These are phyloP conservation scores for Cladophialophora immunda DNA, from an alignment of 2,329 filamentous ascomycete species.

Conservation along the genomic window DNA sequence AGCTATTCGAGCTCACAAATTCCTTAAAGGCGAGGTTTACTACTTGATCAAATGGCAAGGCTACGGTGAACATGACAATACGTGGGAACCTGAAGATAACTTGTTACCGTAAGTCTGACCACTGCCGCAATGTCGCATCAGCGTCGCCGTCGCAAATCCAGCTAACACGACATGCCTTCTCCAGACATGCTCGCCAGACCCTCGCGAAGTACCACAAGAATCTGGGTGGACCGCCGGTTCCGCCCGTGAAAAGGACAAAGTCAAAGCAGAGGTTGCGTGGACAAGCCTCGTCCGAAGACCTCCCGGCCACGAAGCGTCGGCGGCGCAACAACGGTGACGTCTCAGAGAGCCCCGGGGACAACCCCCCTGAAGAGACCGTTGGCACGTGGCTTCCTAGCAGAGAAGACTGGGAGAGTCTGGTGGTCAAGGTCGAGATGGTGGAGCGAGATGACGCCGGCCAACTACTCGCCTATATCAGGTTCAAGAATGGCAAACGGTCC, in stretches of 20 bases:
- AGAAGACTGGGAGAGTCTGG: constrained; percentile 55
- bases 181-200: constrained; percentile 47
- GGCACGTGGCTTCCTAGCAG: constrained; percentile 51
- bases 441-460: constrained; percentile 46
- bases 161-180: constrained; percentile 6
- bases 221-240: constrained; percentile 53
- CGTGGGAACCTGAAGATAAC: constrained; percentile 57
- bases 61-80: constrained; percentile 55
- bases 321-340: constrained; percentile 39
- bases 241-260: constrained; percentile 36
- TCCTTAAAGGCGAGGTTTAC: constrained; percentile 39
- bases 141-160: neutral
- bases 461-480: constrained; percentile 52
- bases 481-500: constrained; percentile 55
- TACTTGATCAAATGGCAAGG: constrained; percentile 59
- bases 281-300: constrained; percentile 38
- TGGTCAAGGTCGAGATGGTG: constrained; percentile 54
- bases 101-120: constrained; percentile 47
- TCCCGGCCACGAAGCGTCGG: constrained; percentile 36
- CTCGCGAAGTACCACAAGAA: constrained; percentile 52
- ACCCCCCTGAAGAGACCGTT: constrained; percentile 37
- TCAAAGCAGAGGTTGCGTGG: constrained; percentile 42
- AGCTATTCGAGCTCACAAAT: constrained; percentile 18
- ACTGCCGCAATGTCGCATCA: neutral
- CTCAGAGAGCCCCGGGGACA: constrained; percentile 34